Evolutionary conservation across 768 basidiomycete genomes (phyloP).

Genomic region (Lentinula edodes): DNA sequence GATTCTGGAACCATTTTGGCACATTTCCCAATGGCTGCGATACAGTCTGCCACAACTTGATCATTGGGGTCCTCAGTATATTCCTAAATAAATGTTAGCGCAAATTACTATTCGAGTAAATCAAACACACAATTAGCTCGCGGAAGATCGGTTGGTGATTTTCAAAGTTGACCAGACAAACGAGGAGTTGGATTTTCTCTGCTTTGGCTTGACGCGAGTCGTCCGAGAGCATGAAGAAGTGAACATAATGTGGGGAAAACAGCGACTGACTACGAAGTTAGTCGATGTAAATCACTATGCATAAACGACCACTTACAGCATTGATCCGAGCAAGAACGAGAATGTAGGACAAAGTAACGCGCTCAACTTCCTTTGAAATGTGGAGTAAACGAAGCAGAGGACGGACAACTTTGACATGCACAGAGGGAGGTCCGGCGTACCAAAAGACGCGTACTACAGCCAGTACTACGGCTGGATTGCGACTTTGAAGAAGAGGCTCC

Average conservation of each 20-base stretch:
- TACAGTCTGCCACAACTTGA: slow-evolving; percentile 61
- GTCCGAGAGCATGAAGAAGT: slow-evolving; percentile 64
- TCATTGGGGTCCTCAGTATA: slow-evolving; percentile 80
- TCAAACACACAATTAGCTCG: slow-evolving; percentile 72
- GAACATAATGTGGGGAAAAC: slow-evolving; percentile 54
- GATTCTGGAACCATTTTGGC: slow-evolving; percentile 66
- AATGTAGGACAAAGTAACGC: slow-evolving; percentile 70
- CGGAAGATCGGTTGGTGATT: slow-evolving; percentile 69
- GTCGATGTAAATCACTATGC: not conserved
- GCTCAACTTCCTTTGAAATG: slow-evolving; percentile 64
- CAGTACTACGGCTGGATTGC: slow-evolving; percentile 85
- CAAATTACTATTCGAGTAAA: not conserved
- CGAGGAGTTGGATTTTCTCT: slow-evolving; percentile 70
- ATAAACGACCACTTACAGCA: slow-evolving; percentile 46
- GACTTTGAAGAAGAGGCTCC: slow-evolving; percentile 77
- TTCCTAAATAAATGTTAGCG: slow-evolving; percentile 40
- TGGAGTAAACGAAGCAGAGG: slow-evolving; percentile 75
- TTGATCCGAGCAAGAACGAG: slow-evolving; percentile 54
- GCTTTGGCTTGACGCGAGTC: slow-evolving; percentile 65
- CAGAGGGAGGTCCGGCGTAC: slow-evolving; percentile 60
- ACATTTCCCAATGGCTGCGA: slow-evolving; percentile 74
- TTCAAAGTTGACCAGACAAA: slow-evolving; percentile 57
- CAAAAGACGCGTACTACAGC: slow-evolving; percentile 71
- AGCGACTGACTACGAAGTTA: slow-evolving; percentile 41
- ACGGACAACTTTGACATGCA: slow-evolving; percentile 50